These are phyloP conservation scores for Kalanchoe fedtschenkoi DNA, from an alignment of 164 flowering plant species.

Conservation along the genomic window DNA sequence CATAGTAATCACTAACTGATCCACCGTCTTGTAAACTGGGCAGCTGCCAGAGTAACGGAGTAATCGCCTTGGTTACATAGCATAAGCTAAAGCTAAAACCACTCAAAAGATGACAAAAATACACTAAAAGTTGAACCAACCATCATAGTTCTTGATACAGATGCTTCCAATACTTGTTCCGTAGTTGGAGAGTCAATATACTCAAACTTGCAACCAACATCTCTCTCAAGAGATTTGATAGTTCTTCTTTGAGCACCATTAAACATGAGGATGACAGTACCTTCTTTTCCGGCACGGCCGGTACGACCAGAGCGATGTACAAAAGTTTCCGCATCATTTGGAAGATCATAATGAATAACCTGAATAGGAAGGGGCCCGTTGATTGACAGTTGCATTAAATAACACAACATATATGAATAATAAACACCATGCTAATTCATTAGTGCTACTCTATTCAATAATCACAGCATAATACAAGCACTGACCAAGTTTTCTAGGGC, in stretches of 20 bases:
- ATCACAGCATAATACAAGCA: background rate
- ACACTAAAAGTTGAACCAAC: background rate
- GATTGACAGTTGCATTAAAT: constrained; percentile 6
- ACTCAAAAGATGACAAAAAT: background rate
- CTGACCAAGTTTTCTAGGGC: background rate
- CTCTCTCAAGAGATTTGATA: constrained; percentile 72
- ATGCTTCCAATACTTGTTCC: constrained; percentile 61
- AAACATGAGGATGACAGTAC: constrained; percentile 73
- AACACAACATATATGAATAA: background rate
- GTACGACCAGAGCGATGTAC: constrained; percentile 99
- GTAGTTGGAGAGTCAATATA: constrained; percentile 61
- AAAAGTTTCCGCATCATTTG: constrained; percentile 94
- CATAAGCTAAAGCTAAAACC: background rate
- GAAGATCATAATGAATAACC: constrained; percentile 92
- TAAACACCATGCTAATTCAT: background rate
- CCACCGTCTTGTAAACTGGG: background rate
- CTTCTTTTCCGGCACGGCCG: constrained; percentile 97
- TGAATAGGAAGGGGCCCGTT: constrained; percentile 14
- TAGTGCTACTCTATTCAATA: background rate
- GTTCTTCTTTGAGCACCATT: constrained; percentile 74
- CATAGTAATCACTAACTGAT: background rate
- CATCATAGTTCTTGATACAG: background rate
- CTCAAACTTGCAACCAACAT: constrained; percentile 72
- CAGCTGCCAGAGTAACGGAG: background rate
- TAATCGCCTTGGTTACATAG: background rate